A percentile compares a stretch with the other conserved stretches of the same genome.
Conservation (phyloP, 768 basidiomycete genomes). For the Leccinellum albellum region DNA sequence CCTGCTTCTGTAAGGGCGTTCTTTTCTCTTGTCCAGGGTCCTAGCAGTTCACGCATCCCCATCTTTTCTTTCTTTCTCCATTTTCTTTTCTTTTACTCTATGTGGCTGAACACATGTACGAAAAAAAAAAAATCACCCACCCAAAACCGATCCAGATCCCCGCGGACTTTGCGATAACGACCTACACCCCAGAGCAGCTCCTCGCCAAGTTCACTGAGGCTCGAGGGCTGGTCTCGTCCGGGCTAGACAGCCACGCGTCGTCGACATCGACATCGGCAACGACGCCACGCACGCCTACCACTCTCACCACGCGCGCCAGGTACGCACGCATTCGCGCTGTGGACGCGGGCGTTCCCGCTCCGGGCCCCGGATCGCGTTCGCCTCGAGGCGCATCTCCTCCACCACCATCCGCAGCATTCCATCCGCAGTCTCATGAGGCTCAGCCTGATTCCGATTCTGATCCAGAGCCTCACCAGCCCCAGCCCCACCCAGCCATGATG, state of each 20-base stretch:
- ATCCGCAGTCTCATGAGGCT: background rate
- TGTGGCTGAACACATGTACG: background rate
- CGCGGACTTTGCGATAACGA: slow-evolving; percentile 39
- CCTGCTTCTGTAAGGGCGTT: slow-evolving; percentile 49
- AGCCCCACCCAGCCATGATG: background rate
- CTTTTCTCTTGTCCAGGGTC: background rate
- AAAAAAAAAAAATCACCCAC: background rate
- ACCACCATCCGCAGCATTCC: background rate
- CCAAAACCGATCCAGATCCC: slow-evolving; percentile 37
- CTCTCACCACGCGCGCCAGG: slow-evolving; percentile 37
- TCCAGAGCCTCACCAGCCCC: background rate
- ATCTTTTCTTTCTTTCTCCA: background rate
- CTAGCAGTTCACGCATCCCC: background rate
- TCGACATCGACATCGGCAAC: background rate
- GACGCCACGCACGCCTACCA: slow-evolving; percentile 4
- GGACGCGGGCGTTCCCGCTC: slow-evolving; percentile 50
- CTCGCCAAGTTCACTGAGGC: slow-evolving; percentile 7
- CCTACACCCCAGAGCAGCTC: slow-evolving; percentile 36
- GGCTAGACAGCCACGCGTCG: background rate
- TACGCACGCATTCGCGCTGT: slow-evolving; percentile 59
- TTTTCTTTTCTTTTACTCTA: background rate
- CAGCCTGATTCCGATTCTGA: background rate
- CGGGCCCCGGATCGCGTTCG: slow-evolving; percentile 17
- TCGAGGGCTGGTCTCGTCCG: background rate
- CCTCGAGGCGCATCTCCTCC: background rate